Evolutionary conservation across 2,329 filamentous ascomycete genomes (phyloP).

Genomic region (Pleomassaria siparia): DNA sequence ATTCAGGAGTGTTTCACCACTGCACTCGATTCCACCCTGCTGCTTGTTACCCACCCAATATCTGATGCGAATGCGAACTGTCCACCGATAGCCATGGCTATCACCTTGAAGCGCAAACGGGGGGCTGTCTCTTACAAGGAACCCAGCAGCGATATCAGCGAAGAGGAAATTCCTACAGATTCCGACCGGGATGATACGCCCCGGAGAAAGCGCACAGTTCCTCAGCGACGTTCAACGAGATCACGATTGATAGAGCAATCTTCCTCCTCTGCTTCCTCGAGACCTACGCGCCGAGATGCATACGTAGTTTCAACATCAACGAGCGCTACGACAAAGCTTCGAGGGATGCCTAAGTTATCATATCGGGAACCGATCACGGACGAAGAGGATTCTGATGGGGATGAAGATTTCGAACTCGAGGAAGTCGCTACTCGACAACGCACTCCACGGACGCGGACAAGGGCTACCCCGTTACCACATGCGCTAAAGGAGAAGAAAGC

Average conservation of each 20-base stretch:
- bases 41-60: too few relatives aligned
- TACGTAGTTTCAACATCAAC: conserved; percentile 3
- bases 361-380: conserved; percentile 38
- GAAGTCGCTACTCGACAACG: conserved; percentile 13
- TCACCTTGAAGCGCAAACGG: conserved; percentile 39
- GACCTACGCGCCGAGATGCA: conserved; percentile 7
- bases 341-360: conserved; percentile 22
- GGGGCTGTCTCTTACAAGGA: conserved; percentile 41
- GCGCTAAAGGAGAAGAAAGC: conserved; percentile 10
- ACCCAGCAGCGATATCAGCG: conserved; percentile 27
- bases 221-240: conserved; percentile 29
- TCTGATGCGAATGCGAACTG: too few relatives aligned
- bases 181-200: conserved; percentile 15
- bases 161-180: conserved; percentile 29
- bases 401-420: conserved; percentile 31
- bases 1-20: background rate
- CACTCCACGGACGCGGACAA: conserved; percentile 9
- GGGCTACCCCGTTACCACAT: conserved; percentile 1
- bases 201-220: conserved; percentile 18
- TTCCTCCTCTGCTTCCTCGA: too few relatives aligned
- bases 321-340: conserved; percentile 7
- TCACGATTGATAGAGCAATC: conserved; percentile 16
- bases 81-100: conserved; percentile 21
- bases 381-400: conserved; percentile 25
- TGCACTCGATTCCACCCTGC: background rate